These are phyloP conservation scores for Emmonsia crescens DNA, from an alignment of 2,329 filamentous ascomycete genomes.

Conservation along the genomic window DNA sequence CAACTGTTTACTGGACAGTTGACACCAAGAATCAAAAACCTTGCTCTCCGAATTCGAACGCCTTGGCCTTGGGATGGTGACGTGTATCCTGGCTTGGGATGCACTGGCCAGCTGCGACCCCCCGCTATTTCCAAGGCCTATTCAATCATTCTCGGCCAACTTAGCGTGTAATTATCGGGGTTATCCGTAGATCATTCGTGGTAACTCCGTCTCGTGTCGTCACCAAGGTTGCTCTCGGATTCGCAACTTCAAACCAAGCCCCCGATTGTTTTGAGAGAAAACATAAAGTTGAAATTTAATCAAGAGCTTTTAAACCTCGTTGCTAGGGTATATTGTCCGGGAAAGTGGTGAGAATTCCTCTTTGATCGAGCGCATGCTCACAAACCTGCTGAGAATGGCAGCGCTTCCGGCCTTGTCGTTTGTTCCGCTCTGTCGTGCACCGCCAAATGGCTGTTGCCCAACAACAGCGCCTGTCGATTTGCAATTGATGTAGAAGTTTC, in stretches of 20 bases:
- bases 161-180: not conserved
- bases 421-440: conserved; percentile 56
- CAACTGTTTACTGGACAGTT: not conserved
- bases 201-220: not conserved
- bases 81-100: too few species aligned
- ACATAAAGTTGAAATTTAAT: not conserved
- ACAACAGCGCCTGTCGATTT: conserved; percentile 57
- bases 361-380: conserved; percentile 57
- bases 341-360: conserved; percentile 60
- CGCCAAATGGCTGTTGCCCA: conserved; percentile 64
- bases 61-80: too few species aligned
- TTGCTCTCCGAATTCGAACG: not conserved
- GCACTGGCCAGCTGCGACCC: not conserved
- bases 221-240: not conserved
- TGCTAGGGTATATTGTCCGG: conserved; percentile 59
- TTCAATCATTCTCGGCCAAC: not conserved
- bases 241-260: not conserved
- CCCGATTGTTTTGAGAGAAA: not conserved
- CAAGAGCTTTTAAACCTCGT: conserved; percentile 37
- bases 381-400: conserved; percentile 53
- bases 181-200: not conserved
- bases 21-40: not conserved
- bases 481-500: conserved; percentile 35
- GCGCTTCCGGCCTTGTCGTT: conserved; percentile 64
- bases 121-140: not conserved